Percentiles rank a stretch among this genome's conserved stretches.
Evolutionary conservation across 805 yeast genomes (phyloP).

Genomic region (Metschnikowia vanudenii): DNA sequence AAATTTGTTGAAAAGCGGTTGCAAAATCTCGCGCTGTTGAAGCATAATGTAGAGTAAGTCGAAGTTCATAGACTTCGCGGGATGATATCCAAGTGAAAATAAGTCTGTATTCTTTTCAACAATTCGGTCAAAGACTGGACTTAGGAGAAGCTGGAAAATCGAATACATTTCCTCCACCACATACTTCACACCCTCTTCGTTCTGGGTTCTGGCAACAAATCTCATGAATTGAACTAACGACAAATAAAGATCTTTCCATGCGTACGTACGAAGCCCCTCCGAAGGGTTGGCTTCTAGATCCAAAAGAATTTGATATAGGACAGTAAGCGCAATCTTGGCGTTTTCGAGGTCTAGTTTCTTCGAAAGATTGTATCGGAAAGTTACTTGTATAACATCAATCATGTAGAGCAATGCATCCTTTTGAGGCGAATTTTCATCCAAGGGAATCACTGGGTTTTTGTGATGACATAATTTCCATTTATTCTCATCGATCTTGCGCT

Average conservation of each 20-base stretch:
- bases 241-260: conserved; percentile 36
- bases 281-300: conserved; percentile 19
- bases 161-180: conserved; percentile 20
- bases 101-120: conserved; percentile 17
- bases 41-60: conserved; percentile 32
- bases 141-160: conserved; percentile 16
- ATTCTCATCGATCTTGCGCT: conserved; percentile 30
- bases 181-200: conserved; percentile 20
- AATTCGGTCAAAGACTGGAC: conserved; percentile 20
- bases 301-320: conserved; percentile 26
- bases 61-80: conserved; percentile 26
- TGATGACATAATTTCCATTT: conserved; percentile 46
- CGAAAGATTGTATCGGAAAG: conserved; percentile 37
- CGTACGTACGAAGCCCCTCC: conserved; percentile 24
- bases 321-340: conserved; percentile 27
- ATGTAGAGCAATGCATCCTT: conserved; percentile 32
- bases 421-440: conserved; percentile 5
- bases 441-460: conserved; percentile 33
- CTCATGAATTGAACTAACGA: conserved; percentile 31
- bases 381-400: conserved; percentile 18
- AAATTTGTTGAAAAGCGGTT: conserved; percentile 18
- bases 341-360: conserved; percentile 33
- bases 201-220: conserved; percentile 22
- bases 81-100: conserved; percentile 20
- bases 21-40: conserved; percentile 24